Evolutionary conservation across 1,284 basidiomycete genomes (phyloP).

Genomic region (Microbotryum saponariae): DNA sequence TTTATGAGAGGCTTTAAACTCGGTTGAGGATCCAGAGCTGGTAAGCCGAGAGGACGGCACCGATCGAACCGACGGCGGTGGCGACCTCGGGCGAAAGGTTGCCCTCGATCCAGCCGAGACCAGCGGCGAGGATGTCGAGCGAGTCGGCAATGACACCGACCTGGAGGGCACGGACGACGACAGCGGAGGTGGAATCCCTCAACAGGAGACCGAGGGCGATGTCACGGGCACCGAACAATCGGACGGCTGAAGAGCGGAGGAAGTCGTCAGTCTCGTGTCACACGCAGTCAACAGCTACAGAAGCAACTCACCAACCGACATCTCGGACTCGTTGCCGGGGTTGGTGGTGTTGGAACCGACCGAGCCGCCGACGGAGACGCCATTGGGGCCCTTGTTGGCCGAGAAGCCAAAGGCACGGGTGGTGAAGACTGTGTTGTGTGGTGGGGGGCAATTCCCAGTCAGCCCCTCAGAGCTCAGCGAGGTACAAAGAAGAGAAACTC

Average conservation of each 20-base stretch:
- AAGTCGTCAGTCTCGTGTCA: not conserved
- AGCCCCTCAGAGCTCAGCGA: not conserved
- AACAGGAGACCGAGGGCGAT: conserved; percentile 30
- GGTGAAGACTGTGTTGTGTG: conserved; percentile 2
- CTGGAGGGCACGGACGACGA: conserved; percentile 30
- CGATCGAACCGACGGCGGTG: conserved; percentile 4
- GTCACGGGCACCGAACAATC: conserved; percentile 30
- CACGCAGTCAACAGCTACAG: not conserved
- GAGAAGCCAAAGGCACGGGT: conserved; percentile 16
- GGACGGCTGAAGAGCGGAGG: conserved; percentile 12
- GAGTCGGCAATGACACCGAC: conserved; percentile 8
- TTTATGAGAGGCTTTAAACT: not conserved
- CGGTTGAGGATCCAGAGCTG: conserved; percentile 4
- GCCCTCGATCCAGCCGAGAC: conserved; percentile 32
- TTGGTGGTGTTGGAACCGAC: conserved; percentile 28
- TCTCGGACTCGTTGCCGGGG: conserved; percentile 19
- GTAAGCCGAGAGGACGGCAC: not conserved
- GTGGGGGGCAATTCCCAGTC: not conserved
- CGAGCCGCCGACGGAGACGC: conserved; percentile 10
- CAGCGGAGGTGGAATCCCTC: conserved; percentile 32
- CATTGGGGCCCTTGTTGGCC: conserved; percentile 6
- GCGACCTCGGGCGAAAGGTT: conserved; percentile 28
- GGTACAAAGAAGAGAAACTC: conserved; percentile 16
- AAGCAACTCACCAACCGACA: not conserved
- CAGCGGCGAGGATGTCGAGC: conserved; percentile 19